These are phyloP conservation scores for Thermothelomyces thermophilus DNA, from an alignment of 2,329 filamentous ascomycete species.

Conservation along the genomic window DNA sequence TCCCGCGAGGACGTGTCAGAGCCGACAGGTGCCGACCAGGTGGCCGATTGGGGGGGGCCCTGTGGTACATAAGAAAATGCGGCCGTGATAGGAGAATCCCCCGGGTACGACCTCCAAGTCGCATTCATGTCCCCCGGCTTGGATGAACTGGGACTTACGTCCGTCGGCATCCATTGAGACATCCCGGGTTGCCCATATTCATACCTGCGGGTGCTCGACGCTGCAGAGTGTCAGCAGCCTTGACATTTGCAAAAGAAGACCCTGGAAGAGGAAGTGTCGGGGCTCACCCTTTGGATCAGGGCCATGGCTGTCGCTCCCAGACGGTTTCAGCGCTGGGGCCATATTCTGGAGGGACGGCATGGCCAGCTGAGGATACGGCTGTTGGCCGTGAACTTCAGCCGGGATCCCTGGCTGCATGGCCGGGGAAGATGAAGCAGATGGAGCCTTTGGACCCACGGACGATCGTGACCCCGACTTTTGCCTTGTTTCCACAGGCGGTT, in stretches of 20 bases:
- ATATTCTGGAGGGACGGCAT: conserved; percentile 42
- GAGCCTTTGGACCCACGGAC: conserved; percentile 34
- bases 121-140: conserved; percentile 38
- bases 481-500: conserved; percentile 43
- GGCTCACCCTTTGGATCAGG: conserved; percentile 40
- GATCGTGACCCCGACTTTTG: conserved; percentile 37
- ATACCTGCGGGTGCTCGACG: conserved; percentile 31
- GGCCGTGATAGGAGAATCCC: conserved; percentile 45
- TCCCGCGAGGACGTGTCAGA: conserved; percentile 37
- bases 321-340: conserved; percentile 37
- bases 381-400: conserved; percentile 36
- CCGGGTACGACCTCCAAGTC: conserved; percentile 44
- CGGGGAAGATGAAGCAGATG: conserved; percentile 45
- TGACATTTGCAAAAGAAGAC: neutral
- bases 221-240: conserved; percentile 30
- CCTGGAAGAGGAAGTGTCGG: neutral
- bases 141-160: conserved; percentile 35
- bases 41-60: conserved; percentile 32
- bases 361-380: conserved; percentile 38
- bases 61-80: conserved; percentile 45
- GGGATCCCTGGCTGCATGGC: conserved; percentile 38
- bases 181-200: conserved; percentile 35
- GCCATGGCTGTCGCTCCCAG: conserved; percentile 33
- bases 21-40: conserved; percentile 36
- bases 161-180: conserved; percentile 41